phyloP scores from a whole-genome alignment of 495 filamentous ascomycete genomes.

The Aspergillus cristatus region DNA sequence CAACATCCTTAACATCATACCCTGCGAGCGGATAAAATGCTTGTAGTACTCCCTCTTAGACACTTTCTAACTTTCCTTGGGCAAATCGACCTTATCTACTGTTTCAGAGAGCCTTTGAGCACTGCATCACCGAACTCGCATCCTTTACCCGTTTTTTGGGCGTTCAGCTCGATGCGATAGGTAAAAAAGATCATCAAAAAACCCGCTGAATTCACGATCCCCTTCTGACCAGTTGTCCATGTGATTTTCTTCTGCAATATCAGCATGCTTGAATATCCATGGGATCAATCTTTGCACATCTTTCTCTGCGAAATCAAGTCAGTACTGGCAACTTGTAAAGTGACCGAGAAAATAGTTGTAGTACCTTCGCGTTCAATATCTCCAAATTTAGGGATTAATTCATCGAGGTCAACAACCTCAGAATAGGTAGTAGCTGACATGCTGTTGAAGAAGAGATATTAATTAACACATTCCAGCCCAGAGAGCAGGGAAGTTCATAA shows the following conservation, averaged over 20 bases:
- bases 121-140: background rate
- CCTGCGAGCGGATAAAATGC: background rate
- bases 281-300: background rate
- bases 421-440: background rate
- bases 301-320: background rate
- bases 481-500: no score
- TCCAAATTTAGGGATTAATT: background rate
- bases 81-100: background rate
- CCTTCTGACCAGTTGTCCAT: background rate
- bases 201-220: background rate
- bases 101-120: background rate
- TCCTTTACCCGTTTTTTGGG: background rate
- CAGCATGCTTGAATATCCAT: background rate
- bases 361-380: background rate
- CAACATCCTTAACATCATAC: background rate
- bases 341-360: no score
- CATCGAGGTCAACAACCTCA: background rate
- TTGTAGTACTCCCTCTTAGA: background rate
- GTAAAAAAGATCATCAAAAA: background rate
- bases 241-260: background rate
- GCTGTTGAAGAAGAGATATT: no score
- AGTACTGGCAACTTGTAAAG: background rate
- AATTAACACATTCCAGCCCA: no score
- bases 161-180: background rate
- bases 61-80: background rate